Base-by-base conservation (phyloP, 1,139 yeast species). In the Protomyces lactucae-debilis region DNA sequence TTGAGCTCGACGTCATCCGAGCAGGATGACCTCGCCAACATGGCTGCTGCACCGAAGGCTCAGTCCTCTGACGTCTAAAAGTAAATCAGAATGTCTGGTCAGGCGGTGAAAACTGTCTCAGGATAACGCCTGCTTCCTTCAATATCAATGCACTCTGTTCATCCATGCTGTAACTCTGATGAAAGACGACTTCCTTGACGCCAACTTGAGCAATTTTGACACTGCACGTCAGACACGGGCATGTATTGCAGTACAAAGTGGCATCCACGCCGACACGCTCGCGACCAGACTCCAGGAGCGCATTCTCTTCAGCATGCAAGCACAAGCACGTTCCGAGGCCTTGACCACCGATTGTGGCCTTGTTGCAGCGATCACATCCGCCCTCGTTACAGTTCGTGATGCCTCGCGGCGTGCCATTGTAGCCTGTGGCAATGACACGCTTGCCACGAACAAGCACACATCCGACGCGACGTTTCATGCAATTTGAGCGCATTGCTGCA, bases 401-500 rank as follows among this genome's bases (percentile, higher is more conserved):
- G 67, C 92, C 90, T 52, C 97, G 81, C 12, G 99, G 98, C 0
- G 99, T 93, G 0, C 99, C 99, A 72, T 93, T 93, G 75, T 95
- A 93, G 0, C 99, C 99, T 0, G 99, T 93, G 0, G 99, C 95
- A 39, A 95, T 82, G 43, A 93, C 96, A 64, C 97, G 79, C 59
- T 84, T 85, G 64, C 89, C 95, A 63, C 92, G 81, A 0, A 90
- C 97, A 37, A 93, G 83, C 2, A 95, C 98, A 75, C 98, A 92
- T 0, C 99, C 99, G 0, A 93, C 99, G 66, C 96, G 80, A 66
- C 99, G 80, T 74, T 93, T 95, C 99, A 93, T 95, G 77, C 99
- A 95, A 71, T 93, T 95, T 43, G 95, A 86, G 69, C 99, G 79
- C 63, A 86, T 79, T 0, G 99, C 96, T 0, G 99, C 99, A 71